A percentile compares a stretch with the other conserved stretches of the same genome.
Evolutionary conservation across 805 yeast species (phyloP).

Genomic region (Yamadazyma tumulicola): DNA sequence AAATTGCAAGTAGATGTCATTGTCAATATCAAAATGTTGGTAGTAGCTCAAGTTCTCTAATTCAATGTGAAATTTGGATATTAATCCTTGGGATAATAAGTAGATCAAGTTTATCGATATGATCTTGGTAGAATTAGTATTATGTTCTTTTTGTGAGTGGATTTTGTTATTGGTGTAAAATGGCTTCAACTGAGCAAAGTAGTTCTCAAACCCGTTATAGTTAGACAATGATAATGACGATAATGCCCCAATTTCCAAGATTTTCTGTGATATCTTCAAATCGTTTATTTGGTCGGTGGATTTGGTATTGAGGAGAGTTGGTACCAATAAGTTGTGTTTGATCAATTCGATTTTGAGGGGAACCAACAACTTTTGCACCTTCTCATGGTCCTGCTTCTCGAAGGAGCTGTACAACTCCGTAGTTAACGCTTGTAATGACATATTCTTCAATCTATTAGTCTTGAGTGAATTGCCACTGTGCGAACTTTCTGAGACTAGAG

Average conservation of each 20-base stretch:
- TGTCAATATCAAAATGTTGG: slow-evolving; percentile 58
- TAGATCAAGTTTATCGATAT: slow-evolving; percentile 73
- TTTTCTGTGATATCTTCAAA: slow-evolving; percentile 72
- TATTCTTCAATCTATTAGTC: too few relatives aligned
- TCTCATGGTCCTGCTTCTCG: slow-evolving; percentile 55
- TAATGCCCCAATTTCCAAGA: slow-evolving; percentile 85
- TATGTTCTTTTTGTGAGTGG: slow-evolving; percentile 36
- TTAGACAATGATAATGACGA: slow-evolving; percentile 64
- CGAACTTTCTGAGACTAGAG: too few relatives aligned
- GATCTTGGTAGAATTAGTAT: slow-evolving; percentile 53
- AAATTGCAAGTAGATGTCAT: slow-evolving; percentile 61
- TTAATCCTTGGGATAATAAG: slow-evolving; percentile 75
- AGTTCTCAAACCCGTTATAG: slow-evolving; percentile 65
- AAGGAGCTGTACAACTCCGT: slow-evolving; percentile 65
- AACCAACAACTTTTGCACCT: slow-evolving; percentile 61
- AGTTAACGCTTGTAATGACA: slow-evolving; percentile 68
- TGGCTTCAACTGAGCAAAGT: slow-evolving; percentile 69
- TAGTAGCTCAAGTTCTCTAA: slow-evolving; percentile 65
- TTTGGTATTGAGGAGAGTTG: slow-evolving; percentile 38
- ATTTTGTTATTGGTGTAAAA: slow-evolving; percentile 55
- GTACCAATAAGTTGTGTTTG: slow-evolving; percentile 73
- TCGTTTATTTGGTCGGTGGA: slow-evolving; percentile 52
- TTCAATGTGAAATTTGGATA: slow-evolving; percentile 87
- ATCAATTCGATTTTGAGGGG: slow-evolving; percentile 77
- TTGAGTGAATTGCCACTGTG: slow-evolving; percentile 2